A percentile compares a stretch with the other conserved stretches of the same genome.
These are phyloP conservation scores for Paramecium pentaurelia DNA, from an alignment of 73 alveolate genomes.

Conservation along the genomic window DNA sequence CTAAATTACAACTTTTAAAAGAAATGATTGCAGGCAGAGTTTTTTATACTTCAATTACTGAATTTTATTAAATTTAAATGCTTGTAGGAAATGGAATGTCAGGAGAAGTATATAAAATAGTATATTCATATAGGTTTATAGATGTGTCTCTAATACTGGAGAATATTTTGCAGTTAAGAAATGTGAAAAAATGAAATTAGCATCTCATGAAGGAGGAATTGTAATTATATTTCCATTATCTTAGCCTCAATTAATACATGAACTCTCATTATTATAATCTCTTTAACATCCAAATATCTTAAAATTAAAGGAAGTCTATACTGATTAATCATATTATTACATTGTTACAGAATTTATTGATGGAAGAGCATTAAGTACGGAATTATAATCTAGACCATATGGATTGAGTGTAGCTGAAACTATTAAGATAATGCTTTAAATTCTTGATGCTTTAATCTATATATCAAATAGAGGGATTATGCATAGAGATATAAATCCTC, in stretches of 20 bases:
- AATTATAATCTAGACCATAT: neutral
- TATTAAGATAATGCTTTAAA: neutral
- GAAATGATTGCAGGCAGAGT: conserved; percentile 43
- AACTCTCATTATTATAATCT: neutral
- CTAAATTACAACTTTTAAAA: neutral
- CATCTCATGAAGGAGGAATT: conserved; percentile 9
- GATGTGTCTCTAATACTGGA: neutral
- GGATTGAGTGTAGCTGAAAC: neutral
- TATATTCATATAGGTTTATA: neutral
- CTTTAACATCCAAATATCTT: neutral
- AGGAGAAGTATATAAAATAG: neutral
- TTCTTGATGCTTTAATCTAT: neutral
- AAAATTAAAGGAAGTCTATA: conserved; percentile 26
- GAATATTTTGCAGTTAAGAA: conserved; percentile 1
- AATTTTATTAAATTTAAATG: neutral
- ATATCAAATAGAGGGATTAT: conserved; percentile 18
- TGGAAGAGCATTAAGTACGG: neutral
- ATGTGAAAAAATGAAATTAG: neutral
- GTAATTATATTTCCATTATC: neutral
- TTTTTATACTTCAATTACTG: neutral
- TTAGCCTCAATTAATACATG: conserved; percentile 29
- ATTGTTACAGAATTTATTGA: neutral
- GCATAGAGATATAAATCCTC: conserved; percentile 52
- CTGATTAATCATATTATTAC: neutral
- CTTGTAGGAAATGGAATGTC: neutral